Conservation (phyloP, 129 eudicot species). For the Artemisia tridentata region DNA sequence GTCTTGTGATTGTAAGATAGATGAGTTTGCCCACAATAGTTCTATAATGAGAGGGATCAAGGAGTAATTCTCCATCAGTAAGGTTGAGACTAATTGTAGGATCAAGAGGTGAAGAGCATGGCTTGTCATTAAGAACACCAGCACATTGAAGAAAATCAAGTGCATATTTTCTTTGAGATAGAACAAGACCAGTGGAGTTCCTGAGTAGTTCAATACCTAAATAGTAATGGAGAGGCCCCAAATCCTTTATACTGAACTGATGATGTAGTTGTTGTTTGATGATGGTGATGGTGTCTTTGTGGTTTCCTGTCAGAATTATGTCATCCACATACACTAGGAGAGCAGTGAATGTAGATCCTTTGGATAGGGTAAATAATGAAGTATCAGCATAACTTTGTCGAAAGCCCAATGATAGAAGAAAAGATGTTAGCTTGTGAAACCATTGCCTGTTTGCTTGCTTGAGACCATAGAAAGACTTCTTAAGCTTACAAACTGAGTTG, state of each 20-base stretch:
- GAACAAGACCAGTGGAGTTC: background rate
- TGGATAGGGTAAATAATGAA: background rate
- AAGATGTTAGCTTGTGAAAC: too few species aligned
- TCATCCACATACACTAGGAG: background rate
- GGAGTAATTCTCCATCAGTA: background rate
- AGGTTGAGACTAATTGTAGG: background rate
- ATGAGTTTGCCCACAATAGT: background rate
- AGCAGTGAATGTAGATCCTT: background rate
- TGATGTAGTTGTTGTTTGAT: background rate
- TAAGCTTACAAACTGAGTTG: too few species aligned
- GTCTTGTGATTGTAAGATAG: background rate
- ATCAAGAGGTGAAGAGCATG: background rate
- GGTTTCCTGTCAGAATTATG: background rate
- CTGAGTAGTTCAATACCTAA: background rate
- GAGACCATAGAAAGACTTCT: background rate
- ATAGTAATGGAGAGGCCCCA: background rate
- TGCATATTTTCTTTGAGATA: background rate
- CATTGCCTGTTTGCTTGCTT: background rate
- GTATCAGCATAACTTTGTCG: background rate
- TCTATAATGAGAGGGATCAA: background rate
- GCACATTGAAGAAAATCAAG: too few species aligned
- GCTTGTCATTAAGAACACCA: background rate
- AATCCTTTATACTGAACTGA: background rate
- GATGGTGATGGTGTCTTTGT: background rate
- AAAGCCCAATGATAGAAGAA: too few species aligned